Base-by-base conservation (phyloP, 75 land plant species). In the Larix kaempferi region DNA sequence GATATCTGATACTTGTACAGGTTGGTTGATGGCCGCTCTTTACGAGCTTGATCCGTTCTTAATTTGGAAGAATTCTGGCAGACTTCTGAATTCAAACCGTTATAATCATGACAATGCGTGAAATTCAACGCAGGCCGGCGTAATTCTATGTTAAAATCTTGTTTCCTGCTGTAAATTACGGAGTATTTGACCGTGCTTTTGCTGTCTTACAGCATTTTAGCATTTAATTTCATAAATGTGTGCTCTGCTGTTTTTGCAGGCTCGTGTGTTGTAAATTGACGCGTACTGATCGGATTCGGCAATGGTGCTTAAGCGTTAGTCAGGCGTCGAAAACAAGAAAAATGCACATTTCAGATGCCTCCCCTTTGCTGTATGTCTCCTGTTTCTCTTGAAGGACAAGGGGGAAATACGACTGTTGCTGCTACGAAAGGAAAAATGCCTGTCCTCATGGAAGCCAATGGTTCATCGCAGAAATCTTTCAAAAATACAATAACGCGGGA, bases 401-500 rank as follows among this genome's bases (percentile, higher is more conserved):
- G 54, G 54, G 54, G 54, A 49, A n/a, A 41, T 39, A 39, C 23
- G 22, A 41, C 5, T 21, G 23, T 41, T 41, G 14, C 21, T 41
- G 11, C 44, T 2, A 22, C 39, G 23, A 35, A 35, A 6, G 7
- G 16, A n/a, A 19, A 37, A 41, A 69, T 69, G 73, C 54, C 73
- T 69, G 73, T 69, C 17, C 73, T 37, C 52, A 69, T 69, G 73
- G 73, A 69, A 69, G 54, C 41, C 49, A 35, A 69, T 69, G 25
- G 49, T 69, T n/a, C 49, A 37, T 39, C 22, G 33, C 44, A 35
- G 25, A 37, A 21, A 37, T 22, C 22, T 0, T 41, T 22, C 73
- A 69, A 69, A 49, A 69, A 69, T 11, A 49, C 54, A 49, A 49
- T 49, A 49, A 49, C 54, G 54, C 73, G 14, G 37, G 71, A 37